Base-by-base conservation (phyloP, 257 asterid genomes). In the Ilex asprella region DNA sequence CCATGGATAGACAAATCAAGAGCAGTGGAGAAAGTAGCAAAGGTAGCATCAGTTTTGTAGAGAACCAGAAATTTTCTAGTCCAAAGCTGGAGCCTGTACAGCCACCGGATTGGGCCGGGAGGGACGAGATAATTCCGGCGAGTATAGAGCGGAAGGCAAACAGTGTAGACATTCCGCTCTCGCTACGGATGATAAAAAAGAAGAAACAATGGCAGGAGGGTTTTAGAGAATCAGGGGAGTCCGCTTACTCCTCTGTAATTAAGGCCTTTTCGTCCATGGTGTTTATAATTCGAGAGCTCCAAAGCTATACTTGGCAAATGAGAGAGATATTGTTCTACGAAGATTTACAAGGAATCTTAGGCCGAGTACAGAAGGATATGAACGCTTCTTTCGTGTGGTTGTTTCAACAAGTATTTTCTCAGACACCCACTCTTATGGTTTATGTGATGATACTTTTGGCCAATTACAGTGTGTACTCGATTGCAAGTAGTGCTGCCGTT, bases 181-280 rank as follows among this genome's bases (percentile, higher is more conserved):
- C 99, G 10, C 94, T 93, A 29, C 68, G 95, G 61, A 76, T 87
- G 11, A 87, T 89, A 58, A 81, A 81, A 82, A 75, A 81, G 55
- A 93, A 87, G 70, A 93, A 75, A 30, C 94, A 89, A 67, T 89
- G 95, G 94, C 83, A 79, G 39, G 73, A 73, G 44, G 97, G 95
- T 47, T 16, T 89, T n/a, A 69, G 41, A 46, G 90, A 70, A 21
- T 90, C 70, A 15, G 89, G 95, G 30, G 95, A 81, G 64, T 78
- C 85, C 2, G 95, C 95, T 0, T 82, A 63, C 63, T 83, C 95
- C 67, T 92, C 99, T 4, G 76, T 93, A 50, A 84, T 89, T 68
- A 89, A 73, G 63, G 97, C 99, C 0, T 93, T 93, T 68, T 93
- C 96, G 0, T 89, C 95, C 0, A 87, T 93, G 97, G 99, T 93